phyloP scores from a whole-genome alignment of 768 basidiomycete species.

The Collybiopsis confluens region DNA sequence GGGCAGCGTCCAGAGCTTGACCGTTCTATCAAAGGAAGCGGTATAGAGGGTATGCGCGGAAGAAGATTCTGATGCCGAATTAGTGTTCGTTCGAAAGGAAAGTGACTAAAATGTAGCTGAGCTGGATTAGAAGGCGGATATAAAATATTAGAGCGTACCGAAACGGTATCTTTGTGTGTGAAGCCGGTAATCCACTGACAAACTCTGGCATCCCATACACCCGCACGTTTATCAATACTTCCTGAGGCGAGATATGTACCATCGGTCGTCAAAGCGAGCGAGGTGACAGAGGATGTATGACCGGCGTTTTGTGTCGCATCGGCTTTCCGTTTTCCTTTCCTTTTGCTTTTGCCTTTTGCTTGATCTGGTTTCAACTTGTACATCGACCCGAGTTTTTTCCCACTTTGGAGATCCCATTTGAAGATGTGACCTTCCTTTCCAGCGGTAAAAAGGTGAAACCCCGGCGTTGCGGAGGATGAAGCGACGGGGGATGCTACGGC shows the following conservation, averaged over 20 bases:
- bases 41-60: slow-evolving; percentile 47
- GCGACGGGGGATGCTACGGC: slow-evolving; percentile 61
- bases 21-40: slow-evolving; percentile 79
- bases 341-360: slow-evolving; percentile 58
- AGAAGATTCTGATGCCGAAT: slow-evolving; percentile 28
- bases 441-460: slow-evolving; percentile 75
- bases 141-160: slow-evolving; percentile 22
- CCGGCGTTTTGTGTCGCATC: slow-evolving; percentile 49
- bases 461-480: slow-evolving; percentile 31
- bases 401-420: slow-evolving; percentile 75
- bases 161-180: slow-evolving; percentile 42
- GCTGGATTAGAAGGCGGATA: neutral
- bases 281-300: slow-evolving; percentile 83
- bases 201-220: slow-evolving; percentile 81
- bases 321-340: too few species aligned
- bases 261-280: slow-evolving; percentile 80
- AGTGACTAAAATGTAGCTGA: slow-evolving; percentile 40
- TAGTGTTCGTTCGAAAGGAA: slow-evolving; percentile 73
- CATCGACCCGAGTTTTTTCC: slow-evolving; percentile 54
- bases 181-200: slow-evolving; percentile 78
- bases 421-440: slow-evolving; percentile 90
- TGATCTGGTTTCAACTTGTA: slow-evolving; percentile 54
- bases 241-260: slow-evolving; percentile 83
- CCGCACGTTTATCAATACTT: slow-evolving; percentile 77
- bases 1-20: slow-evolving; percentile 80